Evolutionary conservation across 345 rosid genomes (phyloP).

Genomic region (Eutrema japonicum): DNA sequence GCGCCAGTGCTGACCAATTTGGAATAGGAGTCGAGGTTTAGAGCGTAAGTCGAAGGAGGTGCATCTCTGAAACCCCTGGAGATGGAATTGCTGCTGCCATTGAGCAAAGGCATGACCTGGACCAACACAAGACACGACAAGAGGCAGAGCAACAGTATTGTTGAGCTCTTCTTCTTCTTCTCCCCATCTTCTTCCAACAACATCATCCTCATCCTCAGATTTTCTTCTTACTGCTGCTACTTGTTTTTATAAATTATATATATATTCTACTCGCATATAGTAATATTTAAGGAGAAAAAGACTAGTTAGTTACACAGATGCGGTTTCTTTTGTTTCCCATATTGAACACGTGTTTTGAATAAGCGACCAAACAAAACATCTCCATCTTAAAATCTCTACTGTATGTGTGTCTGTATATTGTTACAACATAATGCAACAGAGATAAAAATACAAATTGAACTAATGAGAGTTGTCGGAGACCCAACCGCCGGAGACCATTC

Average conservation of each 20-base stretch:
- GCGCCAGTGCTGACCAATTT: constrained; percentile 1
- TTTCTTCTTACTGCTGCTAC: background rate
- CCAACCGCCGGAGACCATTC: constrained; percentile 72
- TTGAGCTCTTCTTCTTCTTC: background rate
- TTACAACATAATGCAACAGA: constrained; percentile 11
- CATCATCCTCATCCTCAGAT: background rate
- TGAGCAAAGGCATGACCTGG: background rate
- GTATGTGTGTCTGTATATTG: too few species aligned
- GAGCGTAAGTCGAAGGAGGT: constrained; percentile 3
- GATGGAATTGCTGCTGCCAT: constrained; percentile 4
- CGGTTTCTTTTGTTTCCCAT: background rate
- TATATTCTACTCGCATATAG: too few species aligned
- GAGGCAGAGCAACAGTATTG: background rate
- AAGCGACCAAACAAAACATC: background rate
- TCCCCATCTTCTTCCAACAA: background rate
- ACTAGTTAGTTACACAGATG: background rate
- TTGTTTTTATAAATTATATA: too few species aligned
- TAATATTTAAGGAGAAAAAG: too few species aligned
- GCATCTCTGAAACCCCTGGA: background rate
- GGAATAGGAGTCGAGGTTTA: constrained; percentile 4
- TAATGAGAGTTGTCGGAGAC: constrained; percentile 59
- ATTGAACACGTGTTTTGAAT: background rate
- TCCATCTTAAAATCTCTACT: too few species aligned
- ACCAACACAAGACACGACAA: constrained; percentile 4
- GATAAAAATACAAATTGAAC: too few species aligned